Conservation (phyloP, 2,329 filamentous ascomycete genomes). For the Dothideomycetes sp. region DNA sequence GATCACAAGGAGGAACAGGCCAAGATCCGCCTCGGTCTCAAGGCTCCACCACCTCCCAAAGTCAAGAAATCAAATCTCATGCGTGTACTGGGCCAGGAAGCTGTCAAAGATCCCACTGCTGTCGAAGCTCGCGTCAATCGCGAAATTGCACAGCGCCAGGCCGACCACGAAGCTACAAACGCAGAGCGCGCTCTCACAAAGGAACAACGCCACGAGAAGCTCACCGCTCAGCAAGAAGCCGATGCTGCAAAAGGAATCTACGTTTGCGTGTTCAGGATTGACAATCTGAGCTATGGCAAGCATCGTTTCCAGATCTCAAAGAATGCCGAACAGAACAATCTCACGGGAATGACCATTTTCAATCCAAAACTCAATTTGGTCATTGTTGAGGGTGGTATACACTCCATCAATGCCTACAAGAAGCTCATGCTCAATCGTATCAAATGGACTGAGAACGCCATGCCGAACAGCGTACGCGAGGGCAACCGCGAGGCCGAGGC, state of each 20-base stretch:
- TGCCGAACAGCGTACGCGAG: conserved; percentile 44
- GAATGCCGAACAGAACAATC: conserved; percentile 78
- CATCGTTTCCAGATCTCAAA: conserved; percentile 88
- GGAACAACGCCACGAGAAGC: conserved; percentile 76
- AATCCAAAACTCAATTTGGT: conserved; percentile 82
- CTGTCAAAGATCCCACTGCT: conserved; percentile 91
- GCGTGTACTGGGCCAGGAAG: conserved; percentile 86
- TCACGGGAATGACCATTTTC: conserved; percentile 86
- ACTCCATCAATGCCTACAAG: conserved; percentile 74
- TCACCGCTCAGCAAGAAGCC: conserved; percentile 69
- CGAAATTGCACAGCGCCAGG: conserved; percentile 78
- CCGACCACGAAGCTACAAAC: conserved; percentile 68
- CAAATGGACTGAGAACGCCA: conserved; percentile 84
- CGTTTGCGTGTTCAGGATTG: conserved; percentile 79
- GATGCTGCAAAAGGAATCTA: conserved; percentile 81
- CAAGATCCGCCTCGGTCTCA: conserved; percentile 83
- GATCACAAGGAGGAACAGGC: conserved; percentile 94
- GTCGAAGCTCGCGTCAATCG: conserved; percentile 89
- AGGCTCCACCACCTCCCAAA: conserved; percentile 84
- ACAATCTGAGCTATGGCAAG: conserved; percentile 76
- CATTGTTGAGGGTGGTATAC: conserved; percentile 80
- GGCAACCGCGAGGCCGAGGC: conserved; percentile 52
- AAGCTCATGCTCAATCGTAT: conserved; percentile 91
- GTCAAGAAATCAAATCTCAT: conserved; percentile 97
- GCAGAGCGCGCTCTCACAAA: conserved; percentile 80